These are phyloP conservation scores for Acidiella bohemica DNA, from an alignment of 495 filamentous ascomycete genomes.

Conservation along the genomic window DNA sequence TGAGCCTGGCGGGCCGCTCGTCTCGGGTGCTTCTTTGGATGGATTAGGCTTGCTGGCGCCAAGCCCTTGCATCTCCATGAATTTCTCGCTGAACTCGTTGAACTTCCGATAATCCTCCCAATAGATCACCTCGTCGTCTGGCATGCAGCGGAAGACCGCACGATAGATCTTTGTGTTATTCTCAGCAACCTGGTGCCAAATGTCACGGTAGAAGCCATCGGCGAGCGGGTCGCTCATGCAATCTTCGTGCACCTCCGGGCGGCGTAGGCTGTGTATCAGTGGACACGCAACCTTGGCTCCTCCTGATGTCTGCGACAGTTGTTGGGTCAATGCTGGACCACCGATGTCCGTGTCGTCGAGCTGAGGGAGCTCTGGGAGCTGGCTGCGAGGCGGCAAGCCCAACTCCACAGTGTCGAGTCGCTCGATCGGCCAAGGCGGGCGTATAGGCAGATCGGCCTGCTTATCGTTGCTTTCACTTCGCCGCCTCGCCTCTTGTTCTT, in stretches of 20 bases:
- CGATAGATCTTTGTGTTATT: constrained; percentile 93
- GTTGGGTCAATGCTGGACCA: constrained; percentile 42
- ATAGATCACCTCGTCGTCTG: constrained; percentile 79
- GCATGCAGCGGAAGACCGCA: constrained; percentile 90
- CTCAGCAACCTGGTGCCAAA: constrained; percentile 75
- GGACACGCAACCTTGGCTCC: constrained; percentile 40
- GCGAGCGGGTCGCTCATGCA: constrained; percentile 75
- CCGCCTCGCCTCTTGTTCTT: background rate
- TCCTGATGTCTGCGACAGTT: constrained; percentile 28
- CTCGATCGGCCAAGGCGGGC: constrained; percentile 13
- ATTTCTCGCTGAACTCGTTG: constrained; percentile 60
- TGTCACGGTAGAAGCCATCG: constrained; percentile 69
- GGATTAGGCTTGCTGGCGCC: no score
- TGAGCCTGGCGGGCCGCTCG: constrained; percentile 24
- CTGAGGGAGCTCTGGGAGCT: constrained; percentile 50
- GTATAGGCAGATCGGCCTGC: background rate
- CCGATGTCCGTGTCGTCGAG: constrained; percentile 74
- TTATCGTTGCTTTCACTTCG: background rate
- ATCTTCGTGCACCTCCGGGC: constrained; percentile 47
- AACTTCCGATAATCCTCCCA: constrained; percentile 94
- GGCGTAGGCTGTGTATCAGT: constrained; percentile 51
- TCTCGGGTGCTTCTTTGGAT: constrained; percentile 14
- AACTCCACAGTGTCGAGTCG: constrained; percentile 40
- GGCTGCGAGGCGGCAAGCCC: constrained; percentile 45
- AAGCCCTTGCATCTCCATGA: no score